Evolutionary conservation across 208 protist genomes (phyloP), one percentile per base, ranked within the genome.

Genomic region (Trypanosoma rangeli): DNA sequence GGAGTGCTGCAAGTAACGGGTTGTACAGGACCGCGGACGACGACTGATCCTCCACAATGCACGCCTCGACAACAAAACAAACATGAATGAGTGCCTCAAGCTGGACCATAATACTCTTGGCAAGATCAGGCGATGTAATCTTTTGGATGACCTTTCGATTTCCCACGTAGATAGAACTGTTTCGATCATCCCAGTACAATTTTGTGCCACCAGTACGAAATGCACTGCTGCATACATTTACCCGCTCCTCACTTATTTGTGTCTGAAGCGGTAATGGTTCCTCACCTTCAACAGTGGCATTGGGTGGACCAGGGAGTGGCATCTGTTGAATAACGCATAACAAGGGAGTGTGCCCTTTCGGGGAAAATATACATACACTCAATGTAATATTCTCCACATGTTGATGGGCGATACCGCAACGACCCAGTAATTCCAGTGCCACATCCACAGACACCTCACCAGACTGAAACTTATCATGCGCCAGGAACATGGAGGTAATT

Each of bases 361-460:
- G 3, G 78, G 58, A 54, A 76, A 42, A 29, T n/a, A 15, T 24
- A 60, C 54, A 33, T 26, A 58, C 10, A 49, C 59, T 67, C 22
- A 73, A n/a, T 53, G 57, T 60, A 52, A 73, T 24, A 20, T 60
- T 73, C 24, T 66, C 76, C 52, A 92, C 69, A 10, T 78, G 77
- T 24, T 82, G 90, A 8, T 67, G 64, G 39, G 77, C 76, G n/a
- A 95, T 60, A 13, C 86, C 86, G 29, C 87, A 78, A 18, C 70
- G 64, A 0, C 59, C 73, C 35, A 95, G 68, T n/a, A 91, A 26
- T 18, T 76, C 72, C 5, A 74, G 69, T n/a, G 87, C 66, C 5
- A 79, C 50, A 3, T 52, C 33, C 20, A 95, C 50, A 15, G 84
- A 53, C 2, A 95, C 70, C 65, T 95, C 86, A 0, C 86, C 89